Evolutionary conservation across 805 yeast genomes (phyloP), one percentile per base, ranked within the genome.

Genomic region (Metschnikowia borealis): DNA sequence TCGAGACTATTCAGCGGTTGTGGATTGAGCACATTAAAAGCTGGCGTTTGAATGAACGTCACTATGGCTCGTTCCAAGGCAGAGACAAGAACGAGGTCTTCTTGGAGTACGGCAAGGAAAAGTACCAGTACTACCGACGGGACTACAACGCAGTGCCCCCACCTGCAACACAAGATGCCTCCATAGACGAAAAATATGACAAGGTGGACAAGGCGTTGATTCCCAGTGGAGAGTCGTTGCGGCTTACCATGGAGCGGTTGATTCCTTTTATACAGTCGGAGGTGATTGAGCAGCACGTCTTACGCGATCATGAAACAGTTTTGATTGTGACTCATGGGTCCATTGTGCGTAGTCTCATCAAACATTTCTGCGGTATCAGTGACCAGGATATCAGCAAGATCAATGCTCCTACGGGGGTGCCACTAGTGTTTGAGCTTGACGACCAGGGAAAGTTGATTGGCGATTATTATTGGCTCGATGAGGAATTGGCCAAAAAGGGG

Each of bases 31-130:
- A 68, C 49, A 51, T 60, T 45, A 71, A 71, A 54, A 59, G 63
- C 17, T 73, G 78, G 78, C 64, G 71, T 45, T 62, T 73, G 46
- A 73, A 73, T 53, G 78, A 73, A 52, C 61, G 78, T 23, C 78
- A 73, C 57, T 73, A 73, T 52, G 78, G 78, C 2, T 58, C 61
- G 29, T 72, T 67, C 47, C 78, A 73, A 54, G 78, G 78, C 15
- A 56, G 62, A 11, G 67, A 70, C 53, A 71, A 74, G 52, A 63
- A 63, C 54, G 66, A 66, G 36, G 69, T 73, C 7, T 72, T 60
- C 53, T 53, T 62, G 43, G 63, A 67, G 53, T 57, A 69, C 38
- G 75, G 75, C 11, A 58, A 65, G 42, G 68, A 71, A n/a, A 62
- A 66, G 53, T 73, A 62, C 56, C 70, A 69, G 44, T 71, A 64